These are phyloP conservation scores for Ceratobasidium papillatum DNA, from an alignment of 1,284 basidiomycete species.

Conservation along the genomic window DNA sequence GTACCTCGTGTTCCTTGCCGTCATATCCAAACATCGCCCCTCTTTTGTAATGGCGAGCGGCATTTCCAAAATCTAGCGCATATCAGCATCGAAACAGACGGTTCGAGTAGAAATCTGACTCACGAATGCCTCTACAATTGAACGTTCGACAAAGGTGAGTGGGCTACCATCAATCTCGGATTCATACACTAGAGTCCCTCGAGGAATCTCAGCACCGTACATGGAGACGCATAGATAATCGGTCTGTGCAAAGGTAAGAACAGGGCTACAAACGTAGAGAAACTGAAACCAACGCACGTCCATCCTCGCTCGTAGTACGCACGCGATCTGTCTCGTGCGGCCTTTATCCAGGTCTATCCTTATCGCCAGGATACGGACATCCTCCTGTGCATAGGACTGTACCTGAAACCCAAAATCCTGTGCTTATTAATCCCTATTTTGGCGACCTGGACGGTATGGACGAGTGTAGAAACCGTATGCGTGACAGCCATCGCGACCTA, in stretches of 20 bases:
- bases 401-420: conserved; percentile 32
- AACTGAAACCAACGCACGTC: background rate
- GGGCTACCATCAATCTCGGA: conserved; percentile 27
- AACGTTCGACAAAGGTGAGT: conserved; percentile 32
- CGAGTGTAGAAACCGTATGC: conserved; percentile 4
- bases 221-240: conserved; percentile 23
- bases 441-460: background rate
- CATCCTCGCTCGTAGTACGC: conserved; percentile 19
- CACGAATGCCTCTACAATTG: conserved; percentile 24
- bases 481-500: conserved; percentile 11
- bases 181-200: conserved; percentile 1
- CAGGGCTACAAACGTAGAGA: background rate
- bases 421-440: conserved; percentile 10
- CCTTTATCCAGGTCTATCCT: conserved; percentile 6
- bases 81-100: background rate
- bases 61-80: conserved; percentile 29
- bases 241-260: background rate
- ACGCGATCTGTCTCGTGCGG: conserved; percentile 8
- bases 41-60: conserved; percentile 23
- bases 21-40: conserved; percentile 35
- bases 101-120: background rate
- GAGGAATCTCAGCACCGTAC: conserved; percentile 23
- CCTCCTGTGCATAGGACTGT: too few species aligned
- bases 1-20: conserved; percentile 36
- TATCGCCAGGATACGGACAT: too few species aligned